Conservation (phyloP, 2,329 filamentous ascomycete species). For the Xylariaceae sp. region DNA sequence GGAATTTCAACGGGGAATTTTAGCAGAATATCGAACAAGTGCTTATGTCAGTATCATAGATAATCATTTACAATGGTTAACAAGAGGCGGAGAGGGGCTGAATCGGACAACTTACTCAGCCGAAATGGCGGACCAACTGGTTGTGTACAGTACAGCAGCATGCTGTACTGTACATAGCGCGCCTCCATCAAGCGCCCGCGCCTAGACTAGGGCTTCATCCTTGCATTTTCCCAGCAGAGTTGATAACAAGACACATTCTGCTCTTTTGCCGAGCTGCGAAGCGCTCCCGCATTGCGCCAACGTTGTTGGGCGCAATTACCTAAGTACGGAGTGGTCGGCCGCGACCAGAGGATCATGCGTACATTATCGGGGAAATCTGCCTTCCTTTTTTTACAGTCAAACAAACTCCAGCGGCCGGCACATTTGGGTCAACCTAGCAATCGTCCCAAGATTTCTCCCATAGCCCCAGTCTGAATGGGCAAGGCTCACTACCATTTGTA, state of each 20-base stretch:
- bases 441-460: not conserved
- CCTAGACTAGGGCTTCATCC: no score
- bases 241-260: no score
- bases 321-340: no score
- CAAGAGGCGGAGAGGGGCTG: not conserved
- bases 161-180: no score
- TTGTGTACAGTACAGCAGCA: no score
- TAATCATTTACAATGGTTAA: no score
- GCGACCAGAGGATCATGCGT: not conserved
- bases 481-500: slow-evolving; percentile 10
- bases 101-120: slow-evolving; percentile 4
- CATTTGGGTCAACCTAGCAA: not conserved
- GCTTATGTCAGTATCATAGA: not conserved
- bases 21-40: not conserved
- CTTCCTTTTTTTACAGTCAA: not conserved
- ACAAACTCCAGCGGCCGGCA: not conserved
- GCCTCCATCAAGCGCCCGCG: slow-evolving; percentile 16
- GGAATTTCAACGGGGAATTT: no score
- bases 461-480: not conserved
- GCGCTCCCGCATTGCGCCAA: no score
- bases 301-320: not conserved
- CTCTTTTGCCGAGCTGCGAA: no score
- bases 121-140: not conserved
- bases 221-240: no score
- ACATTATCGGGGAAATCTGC: not conserved